phyloP scores from a whole-genome alignment of 306 rosid species.

The Cucurbita argyrosperma region DNA sequence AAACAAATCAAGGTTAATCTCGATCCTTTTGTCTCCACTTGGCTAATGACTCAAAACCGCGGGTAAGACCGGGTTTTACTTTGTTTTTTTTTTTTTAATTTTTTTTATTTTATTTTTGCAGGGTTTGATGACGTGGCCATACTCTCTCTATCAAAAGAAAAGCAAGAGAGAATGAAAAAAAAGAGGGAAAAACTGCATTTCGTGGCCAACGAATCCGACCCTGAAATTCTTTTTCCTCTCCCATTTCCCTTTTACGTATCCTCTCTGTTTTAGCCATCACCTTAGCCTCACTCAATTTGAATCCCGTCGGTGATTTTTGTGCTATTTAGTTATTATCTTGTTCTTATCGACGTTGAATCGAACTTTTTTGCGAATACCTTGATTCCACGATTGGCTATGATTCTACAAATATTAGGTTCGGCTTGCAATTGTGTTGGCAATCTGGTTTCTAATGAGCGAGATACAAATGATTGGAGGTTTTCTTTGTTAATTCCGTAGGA shows the following conservation, averaged over 20 bases:
- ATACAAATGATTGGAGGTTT: background rate
- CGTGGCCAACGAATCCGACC: background rate
- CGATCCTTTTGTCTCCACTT: too few relatives aligned
- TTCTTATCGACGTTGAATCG: background rate
- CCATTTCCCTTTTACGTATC: background rate
- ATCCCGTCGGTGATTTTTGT: background rate
- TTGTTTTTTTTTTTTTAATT: background rate
- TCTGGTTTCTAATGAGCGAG: background rate
- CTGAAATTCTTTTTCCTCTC: background rate
- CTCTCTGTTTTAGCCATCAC: background rate
- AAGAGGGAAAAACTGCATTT: background rate
- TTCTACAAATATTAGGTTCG: background rate
- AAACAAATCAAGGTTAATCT: too few relatives aligned
- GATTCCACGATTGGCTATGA: background rate
- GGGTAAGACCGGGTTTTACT: background rate
- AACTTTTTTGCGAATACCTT: background rate
- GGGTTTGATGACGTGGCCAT: background rate
- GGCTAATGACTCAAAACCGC: too few relatives aligned
- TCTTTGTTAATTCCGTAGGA: background rate
- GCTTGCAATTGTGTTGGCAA: background rate
- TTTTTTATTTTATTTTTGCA: too few relatives aligned
- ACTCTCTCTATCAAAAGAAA: background rate
- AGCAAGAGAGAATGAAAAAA: background rate
- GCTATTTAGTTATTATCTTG: background rate
- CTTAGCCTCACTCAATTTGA: background rate